These are phyloP conservation scores for Ulota crispa DNA, from an alignment of 225 moss, liverwort and hornwort species.

Conservation along the genomic window DNA sequence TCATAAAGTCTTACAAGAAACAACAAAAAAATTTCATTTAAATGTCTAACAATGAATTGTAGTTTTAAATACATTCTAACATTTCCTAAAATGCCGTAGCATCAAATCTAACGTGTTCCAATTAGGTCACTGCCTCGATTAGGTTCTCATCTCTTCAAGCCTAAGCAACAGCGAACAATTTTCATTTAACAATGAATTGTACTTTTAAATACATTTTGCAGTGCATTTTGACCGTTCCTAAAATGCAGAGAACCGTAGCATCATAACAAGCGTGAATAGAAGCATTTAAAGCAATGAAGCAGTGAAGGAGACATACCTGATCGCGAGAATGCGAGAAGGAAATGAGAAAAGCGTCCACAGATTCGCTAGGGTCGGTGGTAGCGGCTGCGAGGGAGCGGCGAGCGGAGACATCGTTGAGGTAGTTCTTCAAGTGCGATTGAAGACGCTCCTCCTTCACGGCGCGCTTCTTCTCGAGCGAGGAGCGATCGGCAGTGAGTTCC, in stretches of 20 bases:
- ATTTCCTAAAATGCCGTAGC: not conserved
- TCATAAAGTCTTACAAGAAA: no score
- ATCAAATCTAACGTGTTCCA: not conserved
- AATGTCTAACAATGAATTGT: not conserved
- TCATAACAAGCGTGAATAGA: not conserved
- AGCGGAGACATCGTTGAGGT: constrained; percentile 57
- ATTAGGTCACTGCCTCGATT: no score
- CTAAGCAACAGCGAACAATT: no score
- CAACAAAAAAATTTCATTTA: no score
- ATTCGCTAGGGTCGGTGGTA: constrained; percentile 67
- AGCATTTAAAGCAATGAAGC: not conserved
- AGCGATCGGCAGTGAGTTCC: not conserved
- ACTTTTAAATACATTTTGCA: not conserved
- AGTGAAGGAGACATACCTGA: constrained; percentile 25
- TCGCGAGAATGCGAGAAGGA: constrained; percentile 69
- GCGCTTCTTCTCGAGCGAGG: constrained; percentile 60
- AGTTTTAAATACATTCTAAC: not conserved
- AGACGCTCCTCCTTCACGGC: constrained; percentile 72
- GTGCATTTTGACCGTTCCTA: not conserved
- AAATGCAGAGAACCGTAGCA: not conserved
- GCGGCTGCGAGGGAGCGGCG: constrained; percentile 75
- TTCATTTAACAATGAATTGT: not conserved
- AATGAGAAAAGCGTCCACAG: constrained; percentile 73
- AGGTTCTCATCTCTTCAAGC: no score
- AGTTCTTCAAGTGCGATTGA: constrained; percentile 63